Evolutionary conservation across 345 rosid species (phyloP), one percentile per base, ranked within the genome.

Genomic region (Salix brachista): DNA sequence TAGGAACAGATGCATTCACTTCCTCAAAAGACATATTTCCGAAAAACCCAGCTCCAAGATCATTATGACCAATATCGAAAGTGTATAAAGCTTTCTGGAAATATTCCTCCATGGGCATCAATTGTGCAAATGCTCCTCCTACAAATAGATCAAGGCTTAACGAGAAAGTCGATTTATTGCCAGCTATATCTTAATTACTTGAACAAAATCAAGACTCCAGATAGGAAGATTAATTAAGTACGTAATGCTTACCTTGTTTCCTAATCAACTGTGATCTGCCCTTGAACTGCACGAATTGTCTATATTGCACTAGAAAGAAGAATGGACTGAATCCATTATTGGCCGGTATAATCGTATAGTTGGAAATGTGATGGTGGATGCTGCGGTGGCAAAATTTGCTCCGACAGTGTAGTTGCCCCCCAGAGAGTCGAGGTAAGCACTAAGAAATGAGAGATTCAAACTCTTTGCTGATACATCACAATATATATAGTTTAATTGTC

Each of bases 41-140:
- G 3, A 28, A 77, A 73, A 88, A 75, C 30, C 80, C 88, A 19
- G 67, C 81, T 8, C 74, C 84, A 32, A 90, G 77, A 79, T 90
- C 91, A 71, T 90, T 90, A 50, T 88, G 94, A 50, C 91, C 94
- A 8, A 90, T 88, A 70, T 90, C 94, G 68, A 87, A 79, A 41
- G 87, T 86, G 79, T 90, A 91, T 58, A 86, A 74, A 62, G 89
- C 95, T 56, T 77, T 70, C 9, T 76, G 30, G 56, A 86, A 91
- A 70, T 64, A 67, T 25, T 84, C 80, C 32, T 78, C 85, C 25
- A 78, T 73, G 0, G 94, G 92, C 81, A 90, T 69, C 60, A 83
- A 81, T 71, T 52, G 71, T 64, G 79, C 77, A 8, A 72, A 61
- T 61, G 75, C 54, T 62, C 85, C 80, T 72, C 88, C 91, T 87